These are phyloP conservation scores for Xylaria nigripes DNA, from an alignment of 495 filamentous ascomycete species.

Conservation along the genomic window DNA sequence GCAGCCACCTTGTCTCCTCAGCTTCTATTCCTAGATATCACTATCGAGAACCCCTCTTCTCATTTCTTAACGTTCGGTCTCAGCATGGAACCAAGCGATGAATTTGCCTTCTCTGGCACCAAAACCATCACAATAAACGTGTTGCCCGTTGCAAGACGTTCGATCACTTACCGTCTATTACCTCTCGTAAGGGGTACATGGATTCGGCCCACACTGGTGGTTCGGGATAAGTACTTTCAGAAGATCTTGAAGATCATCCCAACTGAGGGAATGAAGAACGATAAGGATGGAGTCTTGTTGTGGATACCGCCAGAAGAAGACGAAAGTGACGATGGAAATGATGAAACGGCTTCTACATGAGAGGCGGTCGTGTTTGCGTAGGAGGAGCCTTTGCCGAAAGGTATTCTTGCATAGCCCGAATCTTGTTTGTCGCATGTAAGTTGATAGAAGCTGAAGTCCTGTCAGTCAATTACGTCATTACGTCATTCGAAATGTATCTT, in stretches of 20 bases:
- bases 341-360: slow-evolving; percentile 2
- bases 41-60: slow-evolving; percentile 86
- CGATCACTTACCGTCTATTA: slow-evolving; percentile 61
- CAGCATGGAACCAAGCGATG: slow-evolving; percentile 83
- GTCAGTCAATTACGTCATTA: neutral
- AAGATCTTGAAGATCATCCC: slow-evolving; percentile 70
- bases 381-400: neutral
- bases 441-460: neutral
- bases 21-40: slow-evolving; percentile 48
- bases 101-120: slow-evolving; percentile 87
- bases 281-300: slow-evolving; percentile 61
- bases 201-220: slow-evolving; percentile 63
- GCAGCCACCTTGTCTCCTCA: slow-evolving; percentile 11
- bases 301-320: slow-evolving; percentile 50
- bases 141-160: slow-evolving; percentile 66
- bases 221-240: slow-evolving; percentile 83
- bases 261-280: slow-evolving; percentile 60
- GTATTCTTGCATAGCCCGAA: neutral
- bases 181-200: slow-evolving; percentile 52
- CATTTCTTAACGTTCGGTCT: slow-evolving; percentile 90
- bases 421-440: neutral
- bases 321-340: slow-evolving; percentile 21
- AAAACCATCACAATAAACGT: slow-evolving; percentile 71
- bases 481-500: neutral
- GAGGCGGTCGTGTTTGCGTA: neutral